Percentiles rank a stretch among this genome's conserved stretches.
These are phyloP conservation scores for Porodaedalea pini DNA, from an alignment of 1,284 basidiomycete species.

Conservation along the genomic window DNA sequence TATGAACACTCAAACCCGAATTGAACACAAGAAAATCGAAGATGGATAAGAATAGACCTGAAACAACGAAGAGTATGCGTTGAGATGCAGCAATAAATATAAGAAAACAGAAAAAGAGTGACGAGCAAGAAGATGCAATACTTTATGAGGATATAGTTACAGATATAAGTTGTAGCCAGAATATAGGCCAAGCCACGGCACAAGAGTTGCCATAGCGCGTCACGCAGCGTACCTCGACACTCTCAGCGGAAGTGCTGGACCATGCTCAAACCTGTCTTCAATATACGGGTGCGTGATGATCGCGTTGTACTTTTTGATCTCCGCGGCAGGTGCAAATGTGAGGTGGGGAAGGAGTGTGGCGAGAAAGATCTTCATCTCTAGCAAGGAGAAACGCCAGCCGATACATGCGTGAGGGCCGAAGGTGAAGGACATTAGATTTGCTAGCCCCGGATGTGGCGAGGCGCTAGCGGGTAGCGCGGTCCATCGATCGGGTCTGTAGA, in stretches of 20 bases:
- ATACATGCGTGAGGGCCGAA: constrained; percentile 48
- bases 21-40: too few species aligned
- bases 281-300: constrained; percentile 48
- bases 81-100: too few species aligned
- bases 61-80: too few species aligned
- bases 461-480: constrained; percentile 36
- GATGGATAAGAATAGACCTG: too few species aligned
- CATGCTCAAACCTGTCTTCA: constrained; percentile 34
- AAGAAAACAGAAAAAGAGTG: too few species aligned
- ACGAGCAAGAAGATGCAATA: too few species aligned
- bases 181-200: background rate
- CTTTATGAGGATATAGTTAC: constrained; percentile 9
- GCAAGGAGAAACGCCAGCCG: constrained; percentile 43
- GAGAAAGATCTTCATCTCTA: constrained; percentile 49
- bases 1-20: too few species aligned
- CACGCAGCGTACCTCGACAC: constrained; percentile 30
- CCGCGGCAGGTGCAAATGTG: constrained; percentile 38
- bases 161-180: constrained; percentile 4
- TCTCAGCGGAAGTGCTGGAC: constrained; percentile 39
- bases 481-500: constrained; percentile 49
- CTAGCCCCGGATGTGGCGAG: constrained; percentile 41
- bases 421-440: constrained; percentile 51
- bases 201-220: background rate
- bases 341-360: constrained; percentile 42
- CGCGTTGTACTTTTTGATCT: constrained; percentile 44